Conservation (phyloP, 805 yeast genomes). For the Sugiyamaella americana region DNA sequence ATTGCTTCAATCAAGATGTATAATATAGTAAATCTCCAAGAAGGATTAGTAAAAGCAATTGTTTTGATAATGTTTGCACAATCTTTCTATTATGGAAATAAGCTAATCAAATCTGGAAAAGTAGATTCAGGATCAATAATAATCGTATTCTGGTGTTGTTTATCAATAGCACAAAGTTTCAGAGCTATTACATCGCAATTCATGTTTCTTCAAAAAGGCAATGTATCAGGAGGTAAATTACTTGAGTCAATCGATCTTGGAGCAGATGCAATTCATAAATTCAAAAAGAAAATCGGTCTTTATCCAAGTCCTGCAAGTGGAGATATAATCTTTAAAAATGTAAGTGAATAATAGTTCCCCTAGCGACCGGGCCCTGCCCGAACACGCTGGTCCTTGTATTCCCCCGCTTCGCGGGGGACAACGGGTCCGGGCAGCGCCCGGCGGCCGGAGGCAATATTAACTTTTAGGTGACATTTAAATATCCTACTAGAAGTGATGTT, state of each 20-base stretch:
- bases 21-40: slow-evolving; percentile 45
- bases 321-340: neutral
- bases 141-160: slow-evolving; percentile 77
- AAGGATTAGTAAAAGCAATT: slow-evolving; percentile 50
- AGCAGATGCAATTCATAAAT: neutral
- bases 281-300: neutral
- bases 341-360: neutral
- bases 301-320: neutral
- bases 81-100: slow-evolving; percentile 87
- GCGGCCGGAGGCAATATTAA: no score
- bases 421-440: no score
- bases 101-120: slow-evolving; percentile 48
- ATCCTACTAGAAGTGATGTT: slow-evolving; percentile 48
- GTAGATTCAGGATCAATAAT: slow-evolving; percentile 58
- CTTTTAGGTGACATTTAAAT: slow-evolving; percentile 41
- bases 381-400: no score
- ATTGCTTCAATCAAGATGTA: slow-evolving; percentile 43
- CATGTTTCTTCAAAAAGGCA: slow-evolving; percentile 62
- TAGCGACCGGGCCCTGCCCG: neutral
- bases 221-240: slow-evolving; percentile 46
- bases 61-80: slow-evolving; percentile 76
- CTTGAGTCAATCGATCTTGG: neutral
- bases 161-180: slow-evolving; percentile 60
- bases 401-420: no score
- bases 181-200: slow-evolving; percentile 51